Evolutionary conservation across 768 basidiomycete genomes (phyloP), one percentile per base, ranked within the genome.

Genomic region (Multifurca ochricompacta): DNA sequence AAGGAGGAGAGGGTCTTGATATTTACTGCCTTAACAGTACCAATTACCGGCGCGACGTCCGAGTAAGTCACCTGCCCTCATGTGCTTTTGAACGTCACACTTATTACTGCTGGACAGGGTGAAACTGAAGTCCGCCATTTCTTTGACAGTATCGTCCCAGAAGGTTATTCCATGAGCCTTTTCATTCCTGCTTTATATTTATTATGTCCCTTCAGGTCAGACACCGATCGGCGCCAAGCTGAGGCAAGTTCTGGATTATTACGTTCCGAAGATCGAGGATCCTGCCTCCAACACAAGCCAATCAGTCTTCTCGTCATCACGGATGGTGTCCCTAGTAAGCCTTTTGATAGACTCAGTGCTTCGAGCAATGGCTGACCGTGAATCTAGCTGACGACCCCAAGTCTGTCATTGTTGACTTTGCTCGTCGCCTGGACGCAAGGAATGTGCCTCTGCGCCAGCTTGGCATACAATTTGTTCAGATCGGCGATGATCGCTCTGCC

Each of bases 1-100:
- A 72, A 45, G 72, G 68, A 13, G 65, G 67, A 9, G 71, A 67
- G 27, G 74, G 76, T 10, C 25, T 69, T 42, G 76, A 76, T 35
- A 63, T 77, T 11, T 67, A 73, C 56, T 75, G 76, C 61, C 67
- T 75, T 61, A 76, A 75, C 53, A 43, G 49, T 10, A 59, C 62
- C 3, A 10, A 28, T 6, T 50, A 21, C 51, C 47, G 36, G 13
- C 46, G 37, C n/a, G 47, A 53, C 14, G 21, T 59, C 39, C 28
- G 64, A 59, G 51, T 70, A 66, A 52, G 71, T 64, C 5, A 51
- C 56, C 13, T 64, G 63, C 54, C 58, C 71, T 56, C 64, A 3
- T 43, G 11, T 34, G 13, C 9, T 5, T 21, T 21, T 23, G 7
- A 27, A 40, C 6, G 7, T 42, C 6, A 30, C 27, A 25, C 28